Conservation (phyloP, 495 filamentous ascomycete genomes). For the Terfezia boudieri region DNA sequence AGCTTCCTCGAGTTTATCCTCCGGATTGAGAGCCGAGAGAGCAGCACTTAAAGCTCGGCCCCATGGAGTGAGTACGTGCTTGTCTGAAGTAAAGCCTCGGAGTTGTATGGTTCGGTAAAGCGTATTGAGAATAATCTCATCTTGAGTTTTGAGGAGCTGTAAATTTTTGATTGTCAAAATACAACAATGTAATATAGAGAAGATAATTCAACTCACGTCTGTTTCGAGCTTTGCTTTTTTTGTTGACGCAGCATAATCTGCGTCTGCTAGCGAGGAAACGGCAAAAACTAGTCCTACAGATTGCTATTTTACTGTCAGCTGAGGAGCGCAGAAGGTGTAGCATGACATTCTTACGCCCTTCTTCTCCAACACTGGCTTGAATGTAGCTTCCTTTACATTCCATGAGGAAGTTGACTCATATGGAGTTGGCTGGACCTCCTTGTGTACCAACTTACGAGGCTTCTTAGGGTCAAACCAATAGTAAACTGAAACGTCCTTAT, state of each 20-base stretch:
- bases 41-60: conserved; percentile 53
- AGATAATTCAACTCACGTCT: conserved; percentile 11
- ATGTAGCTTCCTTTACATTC: conserved; percentile 39
- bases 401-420: conserved; percentile 42
- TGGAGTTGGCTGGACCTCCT: conserved; percentile 34
- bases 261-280: conserved; percentile 35
- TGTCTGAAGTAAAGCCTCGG: conserved; percentile 49
- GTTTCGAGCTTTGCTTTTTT: conserved; percentile 26
- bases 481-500: conserved; percentile 47
- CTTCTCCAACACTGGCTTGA: conserved; percentile 26
- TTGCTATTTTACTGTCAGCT: conserved; percentile 20
- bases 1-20: conserved; percentile 35
- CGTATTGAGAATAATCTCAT: conserved; percentile 55
- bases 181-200: background rate
- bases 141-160: conserved; percentile 31
- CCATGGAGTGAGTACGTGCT: conserved; percentile 62
- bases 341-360: too few relatives aligned
- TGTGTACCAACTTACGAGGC: conserved; percentile 41
- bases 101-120: conserved; percentile 78
- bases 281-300: conserved; percentile 33
- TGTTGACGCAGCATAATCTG: conserved; percentile 44
- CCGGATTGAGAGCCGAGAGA: conserved; percentile 35
- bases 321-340: background rate
- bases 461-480: conserved; percentile 68
- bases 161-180: background rate